These are phyloP conservation scores for Wickerhamomyces hampshirensis DNA, from an alignment of 805 yeast species.

Conservation along the genomic window DNA sequence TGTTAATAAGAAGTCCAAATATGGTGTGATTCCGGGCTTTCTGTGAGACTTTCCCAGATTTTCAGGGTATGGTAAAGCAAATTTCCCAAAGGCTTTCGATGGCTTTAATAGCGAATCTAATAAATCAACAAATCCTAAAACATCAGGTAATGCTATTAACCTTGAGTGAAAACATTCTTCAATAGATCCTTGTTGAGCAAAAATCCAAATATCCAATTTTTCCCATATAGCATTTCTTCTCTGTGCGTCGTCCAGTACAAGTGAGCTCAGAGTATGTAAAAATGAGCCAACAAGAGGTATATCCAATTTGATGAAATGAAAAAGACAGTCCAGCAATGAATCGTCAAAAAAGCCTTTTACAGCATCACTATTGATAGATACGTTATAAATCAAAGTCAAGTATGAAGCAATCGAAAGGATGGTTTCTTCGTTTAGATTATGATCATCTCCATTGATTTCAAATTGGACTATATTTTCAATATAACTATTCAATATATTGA, in stretches of 20 bases:
- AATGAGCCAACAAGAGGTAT: constrained; percentile 50
- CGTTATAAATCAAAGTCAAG: constrained; percentile 56
- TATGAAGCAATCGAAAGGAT: constrained; percentile 70
- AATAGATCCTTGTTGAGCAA: constrained; percentile 31
- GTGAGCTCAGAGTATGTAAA: constrained; percentile 50
- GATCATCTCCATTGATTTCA: constrained; percentile 35
- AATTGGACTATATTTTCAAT: constrained; percentile 36
- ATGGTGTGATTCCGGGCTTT: constrained; percentile 71
- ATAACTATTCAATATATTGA: constrained; percentile 51
- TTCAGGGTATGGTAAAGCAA: constrained; percentile 49
- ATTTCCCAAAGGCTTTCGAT: constrained; percentile 33
- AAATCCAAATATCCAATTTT: constrained; percentile 67
- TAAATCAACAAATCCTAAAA: constrained; percentile 57
- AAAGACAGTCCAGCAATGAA: constrained; percentile 32
- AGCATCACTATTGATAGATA: constrained; percentile 37
- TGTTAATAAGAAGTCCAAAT: constrained; percentile 64
- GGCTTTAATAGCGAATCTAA: constrained; percentile 32
- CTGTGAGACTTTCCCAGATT: constrained; percentile 60
- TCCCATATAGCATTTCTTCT: constrained; percentile 58
- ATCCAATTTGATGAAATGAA: constrained; percentile 39
- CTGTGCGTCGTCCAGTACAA: constrained; percentile 42
- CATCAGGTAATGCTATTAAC: constrained; percentile 50
- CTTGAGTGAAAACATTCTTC: constrained; percentile 40
- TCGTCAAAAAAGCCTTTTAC: constrained; percentile 28
- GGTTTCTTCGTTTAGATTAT: constrained; percentile 76